Evolutionary conservation across 1,284 basidiomycete species (phyloP).

Genomic region (Rhodotorula mucilaginosa): DNA sequence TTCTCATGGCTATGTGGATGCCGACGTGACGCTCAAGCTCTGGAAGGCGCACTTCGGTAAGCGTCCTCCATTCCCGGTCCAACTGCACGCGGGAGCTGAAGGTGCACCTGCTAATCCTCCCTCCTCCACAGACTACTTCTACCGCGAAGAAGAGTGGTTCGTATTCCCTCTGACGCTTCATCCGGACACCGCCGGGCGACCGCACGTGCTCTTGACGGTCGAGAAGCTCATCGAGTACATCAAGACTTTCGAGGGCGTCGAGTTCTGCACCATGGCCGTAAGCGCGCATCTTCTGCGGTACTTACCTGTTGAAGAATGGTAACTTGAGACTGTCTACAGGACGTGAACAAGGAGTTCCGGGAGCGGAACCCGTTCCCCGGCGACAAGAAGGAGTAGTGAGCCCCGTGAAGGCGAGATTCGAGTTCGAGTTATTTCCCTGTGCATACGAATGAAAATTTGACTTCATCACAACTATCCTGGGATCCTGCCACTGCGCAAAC

Average conservation of each 20-base stretch:
- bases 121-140: constrained; percentile 59
- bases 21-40: constrained; percentile 60
- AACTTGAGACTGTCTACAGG: background rate
- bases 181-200: constrained; percentile 70
- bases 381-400: background rate
- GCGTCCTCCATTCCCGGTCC: too few relatives aligned
- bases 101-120: background rate
- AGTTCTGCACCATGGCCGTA: constrained; percentile 70
- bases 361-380: constrained; percentile 9
- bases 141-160: constrained; percentile 66
- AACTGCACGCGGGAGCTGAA: too few relatives aligned
- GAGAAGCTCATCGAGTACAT: constrained; percentile 49
- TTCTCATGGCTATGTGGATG: constrained; percentile 71
- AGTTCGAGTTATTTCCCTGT: too few relatives aligned
- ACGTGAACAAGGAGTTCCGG: constrained; percentile 27
- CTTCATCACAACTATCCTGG: too few relatives aligned
- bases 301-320: background rate
- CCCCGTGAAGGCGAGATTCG: background rate
- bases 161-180: constrained; percentile 54
- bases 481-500: too few relatives aligned
- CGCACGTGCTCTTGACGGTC: constrained; percentile 70
- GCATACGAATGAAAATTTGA: too few relatives aligned
- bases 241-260: constrained; percentile 55
- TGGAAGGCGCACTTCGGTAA: constrained; percentile 4
- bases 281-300: constrained; percentile 38